These are phyloP conservation scores for Aphanocladium album DNA, from an alignment of 2,329 filamentous ascomycete genomes.

Conservation along the genomic window DNA sequence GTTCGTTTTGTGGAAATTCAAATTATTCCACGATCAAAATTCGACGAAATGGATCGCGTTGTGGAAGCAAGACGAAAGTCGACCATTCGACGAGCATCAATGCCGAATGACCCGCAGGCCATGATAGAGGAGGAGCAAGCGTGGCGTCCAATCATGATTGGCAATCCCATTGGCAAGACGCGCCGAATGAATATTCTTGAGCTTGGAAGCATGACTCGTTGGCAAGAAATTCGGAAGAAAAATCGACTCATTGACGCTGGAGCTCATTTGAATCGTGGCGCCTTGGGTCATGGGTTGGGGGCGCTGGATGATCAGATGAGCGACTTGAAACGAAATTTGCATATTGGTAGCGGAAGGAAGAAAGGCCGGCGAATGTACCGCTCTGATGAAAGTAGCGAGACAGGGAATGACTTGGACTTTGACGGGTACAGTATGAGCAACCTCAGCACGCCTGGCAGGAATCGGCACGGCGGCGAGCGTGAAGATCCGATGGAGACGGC, in stretches of 20 bases:
- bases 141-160: slow-evolving; percentile 67
- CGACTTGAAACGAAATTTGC: slow-evolving; percentile 29
- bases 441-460: slow-evolving; percentile 6
- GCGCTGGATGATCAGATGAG: slow-evolving; percentile 34
- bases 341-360: slow-evolving; percentile 23
- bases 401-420: slow-evolving; percentile 10
- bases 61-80: slow-evolving; percentile 46
- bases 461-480: not conserved
- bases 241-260: slow-evolving; percentile 51
- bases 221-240: slow-evolving; percentile 64
- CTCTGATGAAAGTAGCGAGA: slow-evolving; percentile 22
- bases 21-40: slow-evolving; percentile 61
- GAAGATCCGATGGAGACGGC: slow-evolving; percentile 11
- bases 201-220: slow-evolving; percentile 61
- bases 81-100: slow-evolving; percentile 39
- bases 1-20: slow-evolving; percentile 61
- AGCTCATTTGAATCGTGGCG: slow-evolving; percentile 31
- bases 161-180: slow-evolving; percentile 63
- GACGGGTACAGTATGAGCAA: slow-evolving; percentile 13
- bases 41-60: slow-evolving; percentile 49
- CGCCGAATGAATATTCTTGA: slow-evolving; percentile 68
- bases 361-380: slow-evolving; percentile 20
- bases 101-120: slow-evolving; percentile 33
- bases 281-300: slow-evolving; percentile 30
- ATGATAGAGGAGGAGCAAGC: slow-evolving; percentile 49